Conservation (phyloP, 768 basidiomycete genomes). For the Rubroboletus pulcherrimus region DNA sequence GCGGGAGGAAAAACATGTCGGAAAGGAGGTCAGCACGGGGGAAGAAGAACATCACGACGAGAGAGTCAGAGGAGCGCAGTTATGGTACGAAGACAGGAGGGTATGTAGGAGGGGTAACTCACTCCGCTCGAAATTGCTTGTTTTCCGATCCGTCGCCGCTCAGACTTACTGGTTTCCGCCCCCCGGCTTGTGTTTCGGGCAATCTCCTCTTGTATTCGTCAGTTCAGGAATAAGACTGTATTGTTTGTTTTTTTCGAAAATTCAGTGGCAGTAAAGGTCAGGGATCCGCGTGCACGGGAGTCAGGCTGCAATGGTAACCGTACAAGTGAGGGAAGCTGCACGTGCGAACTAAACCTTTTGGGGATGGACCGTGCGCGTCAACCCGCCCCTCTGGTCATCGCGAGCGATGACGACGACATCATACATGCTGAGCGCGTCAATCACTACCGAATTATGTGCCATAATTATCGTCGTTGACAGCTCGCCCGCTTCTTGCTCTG, state of each 20-base stretch:
- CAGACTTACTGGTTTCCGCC: constrained; percentile 24
- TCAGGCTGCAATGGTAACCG: constrained; percentile 26
- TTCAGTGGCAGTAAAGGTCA: constrained; percentile 5
- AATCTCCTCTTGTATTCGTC: constrained; percentile 10
- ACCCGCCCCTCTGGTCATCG: constrained; percentile 9
- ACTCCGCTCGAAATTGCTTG: constrained; percentile 37
- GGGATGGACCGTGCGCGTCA: constrained; percentile 26
- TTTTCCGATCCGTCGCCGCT: constrained; percentile 38
- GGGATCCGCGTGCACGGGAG: constrained; percentile 4
- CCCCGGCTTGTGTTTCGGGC: constrained; percentile 9
- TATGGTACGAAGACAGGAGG: constrained; percentile 1
- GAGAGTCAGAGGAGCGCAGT: constrained; percentile 1
- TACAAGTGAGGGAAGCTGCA: constrained; percentile 26
- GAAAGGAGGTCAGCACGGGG: constrained; percentile 6
- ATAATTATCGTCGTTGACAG: constrained; percentile 23
- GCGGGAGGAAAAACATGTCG: constrained; percentile 19
- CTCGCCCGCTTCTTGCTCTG: constrained; percentile 15
- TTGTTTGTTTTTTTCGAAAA: constrained; percentile 5
- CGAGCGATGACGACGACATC: constrained; percentile 20
- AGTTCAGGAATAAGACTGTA: constrained; percentile 1
- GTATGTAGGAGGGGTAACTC: constrained; percentile 18
- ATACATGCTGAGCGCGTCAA: background rate
- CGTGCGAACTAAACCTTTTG: constrained; percentile 34
- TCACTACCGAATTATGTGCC: constrained; percentile 13
- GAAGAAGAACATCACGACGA: background rate